These are phyloP conservation scores for Lepidium campestre DNA, from an alignment of 441 rosid genomes.

Conservation along the genomic window DNA sequence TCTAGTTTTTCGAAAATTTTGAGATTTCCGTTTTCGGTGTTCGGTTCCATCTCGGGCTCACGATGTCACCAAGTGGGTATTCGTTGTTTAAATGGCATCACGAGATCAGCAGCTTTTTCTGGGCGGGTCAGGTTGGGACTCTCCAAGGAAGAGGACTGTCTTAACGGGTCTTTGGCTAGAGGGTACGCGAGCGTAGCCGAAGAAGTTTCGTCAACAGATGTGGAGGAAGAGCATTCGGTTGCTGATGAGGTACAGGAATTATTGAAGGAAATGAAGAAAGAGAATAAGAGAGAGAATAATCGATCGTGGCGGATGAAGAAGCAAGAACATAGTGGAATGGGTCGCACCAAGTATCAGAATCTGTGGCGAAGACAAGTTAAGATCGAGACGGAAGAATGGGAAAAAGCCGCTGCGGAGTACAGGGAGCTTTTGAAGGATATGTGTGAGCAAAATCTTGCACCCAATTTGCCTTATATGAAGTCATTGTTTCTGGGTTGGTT, in stretches of 20 bases:
- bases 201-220: constrained; percentile 73
- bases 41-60: constrained; percentile 25
- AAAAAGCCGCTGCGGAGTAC: constrained; percentile 77
- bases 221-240: constrained; percentile 57
- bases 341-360: constrained; percentile 33
- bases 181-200: constrained; percentile 71
- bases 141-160: constrained; percentile 22
- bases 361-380: constrained; percentile 74
- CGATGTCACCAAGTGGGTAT: constrained; percentile 28
- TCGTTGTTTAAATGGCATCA: constrained; percentile 27
- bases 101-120: constrained; percentile 24
- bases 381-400: constrained; percentile 97
- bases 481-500: constrained; percentile 94
- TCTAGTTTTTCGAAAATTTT: constrained; percentile 8
- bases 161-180: constrained; percentile 46
- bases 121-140: constrained; percentile 31
- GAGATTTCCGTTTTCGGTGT: constrained; percentile 21
- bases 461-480: constrained; percentile 86
- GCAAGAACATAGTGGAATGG: constrained; percentile 38
- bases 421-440: constrained; percentile 74
- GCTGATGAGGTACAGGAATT: constrained; percentile 63
- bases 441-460: constrained; percentile 92
- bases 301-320: constrained; percentile 19
- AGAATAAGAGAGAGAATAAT: constrained; percentile 31
- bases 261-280: constrained; percentile 57